Evolutionary conservation across 139 green algal genomes (phyloP), one percentile per base, ranked within the genome.

Genomic region (Coccomyxa sp.): DNA sequence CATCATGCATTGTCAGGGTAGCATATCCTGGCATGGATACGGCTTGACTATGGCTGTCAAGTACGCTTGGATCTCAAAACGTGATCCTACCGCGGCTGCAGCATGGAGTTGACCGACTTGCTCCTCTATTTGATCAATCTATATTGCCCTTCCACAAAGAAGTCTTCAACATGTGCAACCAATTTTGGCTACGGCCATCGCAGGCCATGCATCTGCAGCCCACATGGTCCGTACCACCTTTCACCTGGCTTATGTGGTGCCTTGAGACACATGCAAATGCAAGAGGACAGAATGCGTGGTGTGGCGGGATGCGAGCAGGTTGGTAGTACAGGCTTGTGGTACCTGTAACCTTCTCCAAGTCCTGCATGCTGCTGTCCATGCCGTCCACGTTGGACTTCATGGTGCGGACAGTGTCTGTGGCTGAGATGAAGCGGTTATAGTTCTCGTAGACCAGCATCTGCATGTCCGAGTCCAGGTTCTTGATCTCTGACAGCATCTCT

Each of bases 371-470:
- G 8, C 69, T 55, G 69, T 92, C 88, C 86, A 98, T 94, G 27
- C 84, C 82, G 31, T 83, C 85, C 39, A 95, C 88, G 73, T 86
- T 89, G 34, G 76, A 74, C 41, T 87, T 88, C 89, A 95, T 91
- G 40, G n/a, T 54, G 7, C 88, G 83, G 55, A 98, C 97, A n/a
- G 94, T 98, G 79, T 97, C 95, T 1, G 95, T 99, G n/a, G 95
- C 95, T 0, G 87, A 86, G 69, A 99, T 98, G 88, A 99, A 99
- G 82, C 98, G 98, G 91, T 90, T 97, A 83, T 99, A 99, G 82
- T 99, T 99, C 75, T 99, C 95, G 71, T 98, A 98, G 36, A 99
- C 95, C 34, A 99, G 89, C 86, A 94, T 95, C 82, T 98, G 95
- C 92, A 99, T 98, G 83, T 99, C 95, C 22, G 88, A 90, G 85